phyloP scores from a whole-genome alignment of 2,329 filamentous ascomycete genomes.

The Uncinocarpus reesii region DNA sequence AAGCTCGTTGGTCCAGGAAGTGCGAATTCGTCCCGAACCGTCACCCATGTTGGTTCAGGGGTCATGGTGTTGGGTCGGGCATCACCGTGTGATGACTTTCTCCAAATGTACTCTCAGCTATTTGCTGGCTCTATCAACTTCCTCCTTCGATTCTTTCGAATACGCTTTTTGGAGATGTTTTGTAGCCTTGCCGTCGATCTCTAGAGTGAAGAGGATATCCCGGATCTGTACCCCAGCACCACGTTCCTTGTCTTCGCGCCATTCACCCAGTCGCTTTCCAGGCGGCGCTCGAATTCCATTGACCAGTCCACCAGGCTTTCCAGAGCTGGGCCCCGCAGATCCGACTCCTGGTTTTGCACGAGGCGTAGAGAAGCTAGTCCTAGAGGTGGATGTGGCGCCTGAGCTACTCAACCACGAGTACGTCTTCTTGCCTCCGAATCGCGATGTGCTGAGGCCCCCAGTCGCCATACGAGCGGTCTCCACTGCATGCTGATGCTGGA shows the following conservation, averaged over 20 bases:
- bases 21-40: not conserved
- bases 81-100: not conserved
- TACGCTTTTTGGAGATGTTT: conserved; percentile 38
- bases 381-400: conserved; percentile 19
- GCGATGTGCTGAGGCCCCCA: conserved; percentile 48
- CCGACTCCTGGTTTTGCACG: conserved; percentile 20
- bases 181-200: conserved; percentile 55
- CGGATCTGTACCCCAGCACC: conserved; percentile 72
- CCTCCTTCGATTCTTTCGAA: conserved; percentile 34
- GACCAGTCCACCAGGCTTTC: conserved; percentile 23
- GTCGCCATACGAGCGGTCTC: conserved; percentile 69
- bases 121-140: conserved; percentile 17
- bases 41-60: not conserved
- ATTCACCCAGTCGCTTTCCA: conserved; percentile 58
- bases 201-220: conserved; percentile 69
- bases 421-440: conserved; percentile 37
- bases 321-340: conserved; percentile 9
- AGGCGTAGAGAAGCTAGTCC: conserved; percentile 32
- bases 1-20: conserved; percentile 1
- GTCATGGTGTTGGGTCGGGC: not conserved
- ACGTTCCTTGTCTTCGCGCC: conserved; percentile 64
- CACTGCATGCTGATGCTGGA: conserved; percentile 72
- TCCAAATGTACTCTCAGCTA: not conserved
- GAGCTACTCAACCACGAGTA: conserved; percentile 40
- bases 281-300: conserved; percentile 22